phyloP scores from a whole-genome alignment of 2,329 filamentous ascomycete genomes.

The Colletotrichum tropicale region DNA sequence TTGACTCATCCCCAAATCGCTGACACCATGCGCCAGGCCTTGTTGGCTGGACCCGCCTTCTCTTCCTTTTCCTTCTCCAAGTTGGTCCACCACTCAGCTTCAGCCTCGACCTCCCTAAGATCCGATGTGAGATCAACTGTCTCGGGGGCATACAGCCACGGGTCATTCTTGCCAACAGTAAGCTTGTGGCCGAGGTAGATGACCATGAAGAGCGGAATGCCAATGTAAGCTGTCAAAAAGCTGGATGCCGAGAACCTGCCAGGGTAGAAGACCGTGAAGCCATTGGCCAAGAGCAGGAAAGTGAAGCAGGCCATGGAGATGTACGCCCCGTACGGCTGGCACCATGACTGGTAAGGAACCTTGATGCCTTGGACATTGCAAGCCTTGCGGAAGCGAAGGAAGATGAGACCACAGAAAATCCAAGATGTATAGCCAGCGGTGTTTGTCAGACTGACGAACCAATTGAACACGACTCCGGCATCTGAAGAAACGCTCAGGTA shows the following conservation, averaged over 20 bases:
- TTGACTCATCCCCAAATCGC: neutral
- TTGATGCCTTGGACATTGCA: constrained; percentile 43
- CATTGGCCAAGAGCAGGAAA: constrained; percentile 44
- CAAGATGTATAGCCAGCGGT: constrained; percentile 58
- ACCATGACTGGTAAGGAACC: neutral
- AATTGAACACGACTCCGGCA: constrained; percentile 65
- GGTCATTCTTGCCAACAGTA: neutral
- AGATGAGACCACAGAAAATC: constrained; percentile 59
- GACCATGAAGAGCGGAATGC: constrained; percentile 64
- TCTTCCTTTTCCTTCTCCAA: neutral
- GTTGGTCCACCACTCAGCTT: neutral
- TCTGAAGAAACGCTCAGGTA: constrained; percentile 64
- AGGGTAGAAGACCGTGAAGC: constrained; percentile 68
- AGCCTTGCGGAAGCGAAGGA: constrained; percentile 62
- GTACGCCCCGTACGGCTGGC: neutral
- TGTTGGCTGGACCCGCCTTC: neutral
- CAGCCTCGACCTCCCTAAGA: neutral
- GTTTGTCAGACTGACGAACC: constrained; percentile 61
- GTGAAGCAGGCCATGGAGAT: neutral
- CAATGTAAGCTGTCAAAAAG: constrained; percentile 70
- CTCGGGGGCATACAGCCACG: neutral
- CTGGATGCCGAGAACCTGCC: constrained; percentile 56
- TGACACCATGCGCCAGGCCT: neutral
- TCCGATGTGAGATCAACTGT: neutral
- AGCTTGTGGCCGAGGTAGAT: constrained; percentile 45